Evolutionary conservation across 371 early-diverging fungal genomes (phyloP).

Genomic region (Dichotomocladium elegans): DNA sequence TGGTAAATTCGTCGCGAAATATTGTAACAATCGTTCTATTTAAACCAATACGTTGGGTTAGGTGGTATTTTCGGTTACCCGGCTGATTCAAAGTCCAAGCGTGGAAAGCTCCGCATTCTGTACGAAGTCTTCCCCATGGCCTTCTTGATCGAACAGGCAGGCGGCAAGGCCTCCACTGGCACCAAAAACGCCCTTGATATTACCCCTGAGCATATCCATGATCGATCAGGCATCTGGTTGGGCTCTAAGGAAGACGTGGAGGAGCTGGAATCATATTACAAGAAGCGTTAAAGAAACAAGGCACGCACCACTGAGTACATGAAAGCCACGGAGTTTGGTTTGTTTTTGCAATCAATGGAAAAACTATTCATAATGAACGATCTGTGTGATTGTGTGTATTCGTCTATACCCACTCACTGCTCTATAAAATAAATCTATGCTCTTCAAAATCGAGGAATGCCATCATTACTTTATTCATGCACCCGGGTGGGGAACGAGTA

Average conservation of each 20-base stretch:
- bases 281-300: too few species aligned
- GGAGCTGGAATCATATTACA: conserved; percentile 63
- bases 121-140: conserved; percentile 99
- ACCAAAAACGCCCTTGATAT: conserved; percentile 80
- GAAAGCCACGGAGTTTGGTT: neutral
- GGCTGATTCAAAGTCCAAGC: conserved; percentile 82
- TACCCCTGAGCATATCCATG: conserved; percentile 86
- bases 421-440: too few species aligned
- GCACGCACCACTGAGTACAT: too few species aligned
- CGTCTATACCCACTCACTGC: neutral
- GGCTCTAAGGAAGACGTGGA: conserved; percentile 91
- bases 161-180: conserved; percentile 91
- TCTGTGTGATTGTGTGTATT: neutral
- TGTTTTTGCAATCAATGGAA: neutral
- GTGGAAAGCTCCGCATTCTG: conserved; percentile 92
- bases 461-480: neutral
- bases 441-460: too few species aligned
- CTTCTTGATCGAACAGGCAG: conserved; percentile 91
- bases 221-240: conserved; percentile 89
- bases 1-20: conserved; percentile 31
- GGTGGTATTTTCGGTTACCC: conserved; percentile 84
- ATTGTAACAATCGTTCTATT: neutral
- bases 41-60: neutral
- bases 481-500: neutral
- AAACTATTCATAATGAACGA: neutral